Evolutionary conservation across 2,329 filamentous ascomycete species (phyloP).

Genomic region (Arthrobotrys entomopaga): DNA sequence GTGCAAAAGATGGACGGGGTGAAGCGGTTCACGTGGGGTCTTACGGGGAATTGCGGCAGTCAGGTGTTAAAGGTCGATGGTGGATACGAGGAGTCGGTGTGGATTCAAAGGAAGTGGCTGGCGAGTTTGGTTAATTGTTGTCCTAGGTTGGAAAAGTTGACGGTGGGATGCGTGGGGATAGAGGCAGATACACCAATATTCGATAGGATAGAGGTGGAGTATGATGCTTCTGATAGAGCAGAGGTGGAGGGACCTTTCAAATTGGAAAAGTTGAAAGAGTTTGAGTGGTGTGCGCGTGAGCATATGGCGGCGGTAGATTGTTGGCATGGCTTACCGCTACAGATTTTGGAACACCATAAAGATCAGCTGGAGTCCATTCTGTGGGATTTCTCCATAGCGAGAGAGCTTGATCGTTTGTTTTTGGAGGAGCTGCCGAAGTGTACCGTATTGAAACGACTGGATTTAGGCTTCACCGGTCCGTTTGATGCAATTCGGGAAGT

Average conservation of each 20-base stretch:
- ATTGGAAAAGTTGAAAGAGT: slow-evolving; percentile 33
- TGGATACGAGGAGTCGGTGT: slow-evolving; percentile 27
- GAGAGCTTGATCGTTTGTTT: neutral
- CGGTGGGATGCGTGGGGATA: slow-evolving; percentile 12
- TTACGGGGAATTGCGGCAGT: slow-evolving; percentile 20
- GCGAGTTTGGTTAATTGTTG: slow-evolving; percentile 31
- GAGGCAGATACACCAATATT: slow-evolving; percentile 21
- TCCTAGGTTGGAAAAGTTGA: slow-evolving; percentile 24
- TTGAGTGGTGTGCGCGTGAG: slow-evolving; percentile 27
- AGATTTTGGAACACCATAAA: slow-evolving; percentile 15
- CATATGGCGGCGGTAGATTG: neutral
- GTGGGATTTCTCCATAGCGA: slow-evolving; percentile 10
- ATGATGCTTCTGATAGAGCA: neutral
- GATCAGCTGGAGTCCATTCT: slow-evolving; percentile 18
- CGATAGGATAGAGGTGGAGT: slow-evolving; percentile 30
- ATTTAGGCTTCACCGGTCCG: neutral
- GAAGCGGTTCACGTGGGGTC: slow-evolving; percentile 43
- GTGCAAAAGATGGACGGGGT: slow-evolving; percentile 23
- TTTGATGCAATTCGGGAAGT: neutral
- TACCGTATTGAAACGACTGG: slow-evolving; percentile 17
- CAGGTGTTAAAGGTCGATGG: slow-evolving; percentile 2
- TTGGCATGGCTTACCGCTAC: neutral
- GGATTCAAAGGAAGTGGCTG: slow-evolving; percentile 34
- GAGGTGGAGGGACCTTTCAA: slow-evolving; percentile 1
- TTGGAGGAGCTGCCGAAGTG: neutral